Evolutionary conservation across 2,329 filamentous ascomycete species (phyloP), one percentile per base, ranked within the genome.

Genomic region (Seiridium cupressi): DNA sequence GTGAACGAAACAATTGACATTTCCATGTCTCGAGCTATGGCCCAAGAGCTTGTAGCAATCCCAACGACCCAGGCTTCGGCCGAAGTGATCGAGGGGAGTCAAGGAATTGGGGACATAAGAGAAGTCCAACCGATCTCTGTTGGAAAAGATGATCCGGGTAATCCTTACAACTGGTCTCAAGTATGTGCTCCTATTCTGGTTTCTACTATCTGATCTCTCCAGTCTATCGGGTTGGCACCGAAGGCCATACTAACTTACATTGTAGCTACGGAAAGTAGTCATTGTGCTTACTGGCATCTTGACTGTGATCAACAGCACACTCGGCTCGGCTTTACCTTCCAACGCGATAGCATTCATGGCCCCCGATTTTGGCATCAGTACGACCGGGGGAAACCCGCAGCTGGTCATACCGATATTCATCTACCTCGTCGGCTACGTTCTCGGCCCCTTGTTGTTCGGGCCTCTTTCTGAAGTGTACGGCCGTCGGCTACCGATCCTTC

Each of bases 241-340:
- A 11, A 11, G 47, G 11, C 8, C 18, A 26, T 26, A 26, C 18
- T 26, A 26, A 26, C 18, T 26, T 53, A 31, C 35, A 11, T 34
- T 13, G 35, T 44, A 57, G 55, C 5, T 5, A 7, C 55, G 55
- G 31, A 57, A 57, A 35, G n/a, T 48, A 9, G 13, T 35, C 42
- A 57, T 57, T 34, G 55, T 57, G 3, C 11, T 57, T 13, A 48
- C 55, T 8, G 55, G 55, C 7, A 57, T 57, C 6, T n/a, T 57
- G 26, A 47, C 42, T 6, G 44, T 48, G 5, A 44, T 57, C 26
- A 57, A 57, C 42, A 57, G 55, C 42, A 48, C 42, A 26, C 34
- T 57, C 8, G 38, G 42, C 44, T 57, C 55, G 13, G 18, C 55
- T 26, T 32, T 57, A 35, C 55, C 55, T 9, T 57, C 55, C 3